These are phyloP conservation scores for Eucalyptus cloeziana DNA, from an alignment of 345 rosid genomes.

Conservation along the genomic window DNA sequence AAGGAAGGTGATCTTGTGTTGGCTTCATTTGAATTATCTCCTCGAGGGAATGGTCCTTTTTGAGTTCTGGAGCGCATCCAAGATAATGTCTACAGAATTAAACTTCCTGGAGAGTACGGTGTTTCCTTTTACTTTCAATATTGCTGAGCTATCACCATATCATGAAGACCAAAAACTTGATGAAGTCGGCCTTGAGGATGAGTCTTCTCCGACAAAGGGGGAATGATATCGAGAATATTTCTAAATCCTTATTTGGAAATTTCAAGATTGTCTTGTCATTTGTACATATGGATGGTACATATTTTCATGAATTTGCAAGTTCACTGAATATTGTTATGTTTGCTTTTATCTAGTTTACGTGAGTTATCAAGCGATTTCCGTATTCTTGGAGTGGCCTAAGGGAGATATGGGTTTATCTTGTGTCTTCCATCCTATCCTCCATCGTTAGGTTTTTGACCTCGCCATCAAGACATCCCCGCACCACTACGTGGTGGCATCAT, in stretches of 20 bases:
- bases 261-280: not conserved
- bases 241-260: not conserved
- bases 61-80: not conserved
- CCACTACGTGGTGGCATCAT: not conserved
- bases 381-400: not conserved
- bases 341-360: fast-evolving
- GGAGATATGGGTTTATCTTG: not conserved
- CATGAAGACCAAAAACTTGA: not conserved
- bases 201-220: not conserved
- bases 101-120: not conserved
- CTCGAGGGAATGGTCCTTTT: not conserved
- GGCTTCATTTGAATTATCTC: not conserved
- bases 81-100: not conserved
- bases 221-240: not conserved
- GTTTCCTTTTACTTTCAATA: not conserved
- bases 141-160: not conserved
- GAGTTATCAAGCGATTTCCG: not conserved
- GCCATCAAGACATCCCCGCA: not conserved
- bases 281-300: not conserved
- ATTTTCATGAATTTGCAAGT: not conserved
- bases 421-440: not conserved
- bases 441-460: not conserved
- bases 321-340: not conserved
- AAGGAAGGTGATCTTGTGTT: not conserved
- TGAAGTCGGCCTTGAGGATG: not conserved